These are phyloP conservation scores for Maudiozyma turicensis DNA, from an alignment of 805 yeast genomes.

Conservation along the genomic window DNA sequence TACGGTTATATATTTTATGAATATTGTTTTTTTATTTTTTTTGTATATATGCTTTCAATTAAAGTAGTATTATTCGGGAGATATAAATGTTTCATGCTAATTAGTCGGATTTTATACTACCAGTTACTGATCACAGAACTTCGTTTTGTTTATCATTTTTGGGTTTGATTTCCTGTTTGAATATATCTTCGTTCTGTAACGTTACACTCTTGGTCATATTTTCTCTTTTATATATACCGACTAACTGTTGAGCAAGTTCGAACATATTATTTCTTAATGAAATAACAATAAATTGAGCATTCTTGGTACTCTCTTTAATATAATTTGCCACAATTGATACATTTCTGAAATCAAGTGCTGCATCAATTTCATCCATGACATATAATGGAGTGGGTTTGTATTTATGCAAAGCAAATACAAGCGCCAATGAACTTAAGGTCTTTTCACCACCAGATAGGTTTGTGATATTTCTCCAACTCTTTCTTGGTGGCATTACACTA, in stretches of 20 bases:
- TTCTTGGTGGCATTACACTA: conserved; percentile 98
- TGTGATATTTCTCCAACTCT: conserved; percentile 92
- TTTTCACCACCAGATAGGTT: conserved; percentile 97
- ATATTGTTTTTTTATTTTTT: neutral
- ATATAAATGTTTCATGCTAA: no score
- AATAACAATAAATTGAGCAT: conserved; percentile 93
- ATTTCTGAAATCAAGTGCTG: conserved; percentile 93
- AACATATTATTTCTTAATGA: conserved; percentile 96
- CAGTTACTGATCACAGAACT: no score
- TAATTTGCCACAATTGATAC: conserved; percentile 97
- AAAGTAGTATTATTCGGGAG: neutral
- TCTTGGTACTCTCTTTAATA: conserved; percentile 88
- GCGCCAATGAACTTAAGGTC: conserved; percentile 85
- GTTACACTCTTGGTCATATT: conserved; percentile 86
- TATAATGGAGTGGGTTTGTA: conserved; percentile 95
- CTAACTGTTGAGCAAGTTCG: conserved; percentile 86
- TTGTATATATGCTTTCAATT: neutral
- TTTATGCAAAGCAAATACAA: conserved; percentile 91
- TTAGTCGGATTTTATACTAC: no score
- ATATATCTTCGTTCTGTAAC: conserved; percentile 50
- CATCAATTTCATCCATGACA: conserved; percentile 99
- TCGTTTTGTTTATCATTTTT: neutral
- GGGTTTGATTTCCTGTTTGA: conserved; percentile 3
- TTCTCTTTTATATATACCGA: conserved; percentile 88
- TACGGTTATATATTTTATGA: no score